Base-by-base conservation (phyloP, 495 filamentous ascomycete genomes). In the Haplographium delicatum region DNA sequence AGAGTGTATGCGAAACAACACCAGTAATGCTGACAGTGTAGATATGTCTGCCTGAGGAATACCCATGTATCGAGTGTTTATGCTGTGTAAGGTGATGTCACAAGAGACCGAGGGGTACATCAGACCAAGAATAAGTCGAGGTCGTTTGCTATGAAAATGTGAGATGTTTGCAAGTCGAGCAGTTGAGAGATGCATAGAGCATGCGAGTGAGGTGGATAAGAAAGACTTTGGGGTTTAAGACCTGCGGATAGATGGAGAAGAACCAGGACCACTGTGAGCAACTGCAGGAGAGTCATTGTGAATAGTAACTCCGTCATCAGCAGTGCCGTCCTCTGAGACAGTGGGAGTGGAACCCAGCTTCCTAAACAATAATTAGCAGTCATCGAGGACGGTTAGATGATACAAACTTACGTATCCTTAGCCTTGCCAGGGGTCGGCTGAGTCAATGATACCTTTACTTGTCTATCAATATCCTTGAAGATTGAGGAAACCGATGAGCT, bases 231-330 rank as follows among this genome's bases (percentile, higher is more conserved):
- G n/a, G n/a, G 6, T 13, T 24, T 53, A 61, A 39, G 54, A 33
- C 39, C 55, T 57, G 51, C 58, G 58, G 35, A 63, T 59, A 5
- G 68, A 64, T 19, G 76, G 76, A 16, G 76, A 78, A 1, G 71
- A 69, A 50, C 70, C 66, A 45, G 66, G 70, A 57, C 72, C 78
- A 31, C 72, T 72, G 42, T 73, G 68, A 28, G 65, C 74, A 44
- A 70, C 64, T 42, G 67, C 67, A n/a, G 53, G 61, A 35, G 73
- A 75, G 41, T 75, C 73, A 23, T 72, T 66, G 46, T 66, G 63
- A 35, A 78, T 63, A n/a, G 74, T 73, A 41, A 71, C 68, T 41
- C 66, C 67, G 43, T 75, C 76, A 53, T 72, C 66, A 26, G 51
- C 61, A 44, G 68, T 67, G 15, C 65, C 69, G 51, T 72, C 67